A percentile compares a stretch with the other conserved stretches of the same genome.
Evolutionary conservation across 1,284 basidiomycete genomes (phyloP).

Genomic region (Puccinia sorghi): DNA sequence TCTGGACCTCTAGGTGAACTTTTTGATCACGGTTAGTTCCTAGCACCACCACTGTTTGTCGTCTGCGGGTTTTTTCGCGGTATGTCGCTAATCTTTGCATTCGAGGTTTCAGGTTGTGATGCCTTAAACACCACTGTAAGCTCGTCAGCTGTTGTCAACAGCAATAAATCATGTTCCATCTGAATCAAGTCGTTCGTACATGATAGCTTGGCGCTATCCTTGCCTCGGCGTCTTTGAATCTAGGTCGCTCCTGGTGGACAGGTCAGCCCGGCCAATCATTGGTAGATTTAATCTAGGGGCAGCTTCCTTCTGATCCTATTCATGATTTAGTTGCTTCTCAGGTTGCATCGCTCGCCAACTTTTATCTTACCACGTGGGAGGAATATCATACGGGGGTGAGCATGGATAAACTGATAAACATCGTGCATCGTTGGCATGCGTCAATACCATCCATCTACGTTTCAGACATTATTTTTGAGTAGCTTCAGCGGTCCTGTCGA

Average conservation of each 20-base stretch:
- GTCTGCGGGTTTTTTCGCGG: neutral
- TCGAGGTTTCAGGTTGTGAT: conserved; percentile 67
- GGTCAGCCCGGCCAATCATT: conserved; percentile 34
- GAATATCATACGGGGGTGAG: conserved; percentile 84
- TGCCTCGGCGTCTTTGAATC: conserved; percentile 78
- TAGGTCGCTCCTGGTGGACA: conserved; percentile 97
- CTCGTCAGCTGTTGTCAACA: conserved; percentile 1
- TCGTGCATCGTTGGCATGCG: neutral
- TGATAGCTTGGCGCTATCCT: conserved; percentile 78
- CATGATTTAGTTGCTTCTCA: conserved; percentile 68
- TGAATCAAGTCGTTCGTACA: conserved; percentile 17
- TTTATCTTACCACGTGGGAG: conserved; percentile 95
- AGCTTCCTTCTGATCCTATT: neutral
- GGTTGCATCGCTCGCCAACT: conserved; percentile 83
- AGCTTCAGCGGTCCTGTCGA: conserved; percentile 94
- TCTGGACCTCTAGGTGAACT: conserved; percentile 91
- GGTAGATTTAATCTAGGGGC: neutral
- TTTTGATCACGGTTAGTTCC: conserved; percentile 82
- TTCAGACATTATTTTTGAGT: conserved; percentile 79
- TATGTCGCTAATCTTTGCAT: neutral
- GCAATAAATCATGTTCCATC: conserved; percentile 40
- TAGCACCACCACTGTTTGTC: neutral
- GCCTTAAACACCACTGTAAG: conserved; percentile 89
- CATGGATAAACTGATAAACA: conserved; percentile 16
- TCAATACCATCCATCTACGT: neutral